phyloP scores from a whole-genome alignment of 2,329 filamentous ascomycete genomes.

The Neocatenulostroma microsporum region DNA sequence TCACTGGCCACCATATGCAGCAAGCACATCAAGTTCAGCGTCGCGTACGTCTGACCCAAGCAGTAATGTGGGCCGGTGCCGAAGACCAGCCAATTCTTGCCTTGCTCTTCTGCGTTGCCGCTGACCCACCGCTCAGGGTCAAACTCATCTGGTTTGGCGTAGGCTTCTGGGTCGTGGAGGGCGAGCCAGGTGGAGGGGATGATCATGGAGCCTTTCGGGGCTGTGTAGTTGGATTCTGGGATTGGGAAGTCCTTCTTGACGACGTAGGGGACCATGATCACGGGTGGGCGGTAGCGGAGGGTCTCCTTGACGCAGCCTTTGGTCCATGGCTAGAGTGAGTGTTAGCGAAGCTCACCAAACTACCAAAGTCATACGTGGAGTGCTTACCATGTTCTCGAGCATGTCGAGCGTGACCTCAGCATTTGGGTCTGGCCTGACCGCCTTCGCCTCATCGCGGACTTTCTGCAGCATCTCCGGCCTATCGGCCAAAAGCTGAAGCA shows the following conservation, averaged over 20 bases:
- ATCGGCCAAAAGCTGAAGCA: constrained; percentile 91
- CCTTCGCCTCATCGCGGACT: constrained; percentile 65
- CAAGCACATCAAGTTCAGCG: constrained; percentile 71
- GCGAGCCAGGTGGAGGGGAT: constrained; percentile 86
- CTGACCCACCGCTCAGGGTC: constrained; percentile 87
- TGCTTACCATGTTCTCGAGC: constrained; percentile 62
- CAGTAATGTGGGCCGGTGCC: constrained; percentile 96
- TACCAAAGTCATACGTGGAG: too few relatives aligned
- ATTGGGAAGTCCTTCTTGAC: constrained; percentile 95
- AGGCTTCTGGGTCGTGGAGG: constrained; percentile 86
- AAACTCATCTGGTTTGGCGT: constrained; percentile 79
- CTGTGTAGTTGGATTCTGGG: constrained; percentile 69
- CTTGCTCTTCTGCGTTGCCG: constrained; percentile 80
- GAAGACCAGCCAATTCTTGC: constrained; percentile 96
- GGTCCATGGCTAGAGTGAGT: constrained; percentile 55
- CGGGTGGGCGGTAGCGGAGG: constrained; percentile 87
- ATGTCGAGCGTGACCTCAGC: constrained; percentile 63
- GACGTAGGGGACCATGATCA: constrained; percentile 93
- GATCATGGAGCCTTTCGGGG: constrained; percentile 91
- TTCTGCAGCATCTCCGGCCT: constrained; percentile 86
- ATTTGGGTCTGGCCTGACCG: constrained; percentile 21
- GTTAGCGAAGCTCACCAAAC: too few relatives aligned
- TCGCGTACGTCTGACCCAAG: constrained; percentile 84
- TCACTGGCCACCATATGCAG: constrained; percentile 26
- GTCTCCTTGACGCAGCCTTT: constrained; percentile 86